These are phyloP conservation scores for Xylaria sp. DNA, from an alignment of 2,329 filamentous ascomycete species.

Conservation along the genomic window DNA sequence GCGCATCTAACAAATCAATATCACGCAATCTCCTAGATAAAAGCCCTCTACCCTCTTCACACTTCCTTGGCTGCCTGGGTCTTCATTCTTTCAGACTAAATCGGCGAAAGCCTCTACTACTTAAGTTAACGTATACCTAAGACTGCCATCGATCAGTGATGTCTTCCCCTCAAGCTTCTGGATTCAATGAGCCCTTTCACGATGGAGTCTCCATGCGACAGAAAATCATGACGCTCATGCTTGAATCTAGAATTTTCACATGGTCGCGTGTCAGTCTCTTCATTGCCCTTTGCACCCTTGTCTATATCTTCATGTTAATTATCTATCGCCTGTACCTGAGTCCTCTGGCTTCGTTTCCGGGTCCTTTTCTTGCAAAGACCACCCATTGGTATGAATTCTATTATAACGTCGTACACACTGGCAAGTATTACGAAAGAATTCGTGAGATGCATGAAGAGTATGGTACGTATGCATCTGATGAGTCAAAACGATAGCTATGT, in stretches of 20 bases:
- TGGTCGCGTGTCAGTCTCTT: not conserved
- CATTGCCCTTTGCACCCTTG: not conserved
- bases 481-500: not conserved
- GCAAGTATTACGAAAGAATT: conserved; percentile 12
- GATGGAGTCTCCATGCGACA: not conserved
- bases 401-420: conserved; percentile 7
- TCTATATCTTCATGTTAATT: not conserved
- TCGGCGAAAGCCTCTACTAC: not conserved
- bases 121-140: too few relatives aligned
- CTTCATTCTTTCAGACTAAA: too few relatives aligned
- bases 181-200: not conserved
- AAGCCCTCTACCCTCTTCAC: not conserved
- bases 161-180: not conserved
- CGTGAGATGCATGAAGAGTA: conserved; percentile 1
- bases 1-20: too few relatives aligned
- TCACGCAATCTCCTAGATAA: not conserved
- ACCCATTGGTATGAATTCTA: conserved; percentile 19
- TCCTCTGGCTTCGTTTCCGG: conserved; percentile 7
- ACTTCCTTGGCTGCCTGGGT: not conserved
- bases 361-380: conserved; percentile 2
- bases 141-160: not conserved
- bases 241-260: not conserved
- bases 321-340: conserved; percentile 9
- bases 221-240: not conserved
- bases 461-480: not conserved